These are phyloP conservation scores for Arabidopsis arenosa DNA, from an alignment of 345 rosid genomes.

Conservation along the genomic window DNA sequence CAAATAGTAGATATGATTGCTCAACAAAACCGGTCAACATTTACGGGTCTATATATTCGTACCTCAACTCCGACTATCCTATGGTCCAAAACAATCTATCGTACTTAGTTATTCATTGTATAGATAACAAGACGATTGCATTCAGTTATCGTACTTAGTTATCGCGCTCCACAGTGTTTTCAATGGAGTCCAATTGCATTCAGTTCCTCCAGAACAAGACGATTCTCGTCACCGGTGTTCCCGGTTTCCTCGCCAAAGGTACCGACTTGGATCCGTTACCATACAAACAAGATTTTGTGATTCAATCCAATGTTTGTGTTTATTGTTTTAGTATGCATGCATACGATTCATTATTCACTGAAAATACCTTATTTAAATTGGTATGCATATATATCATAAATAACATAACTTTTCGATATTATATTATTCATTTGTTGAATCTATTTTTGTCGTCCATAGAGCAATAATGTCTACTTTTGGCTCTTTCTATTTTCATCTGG, in stretches of 20 bases:
- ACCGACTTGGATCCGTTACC: neutral
- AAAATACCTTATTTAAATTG: neutral
- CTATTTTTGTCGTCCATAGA: neutral
- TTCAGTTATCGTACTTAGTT: too few species aligned
- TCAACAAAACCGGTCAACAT: conserved; percentile 26
- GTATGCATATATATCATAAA: neutral
- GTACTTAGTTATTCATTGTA: neutral
- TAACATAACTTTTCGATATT: neutral
- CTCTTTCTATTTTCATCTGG: neutral
- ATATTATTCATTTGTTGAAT: neutral
- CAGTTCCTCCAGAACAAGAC: conserved; percentile 37
- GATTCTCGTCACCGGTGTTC: conserved; percentile 40
- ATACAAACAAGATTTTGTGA: neutral
- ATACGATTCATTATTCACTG: neutral
- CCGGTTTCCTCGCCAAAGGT: conserved; percentile 48
- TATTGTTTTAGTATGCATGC: neutral
- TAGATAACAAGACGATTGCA: too few species aligned
- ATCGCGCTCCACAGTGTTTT: too few species aligned
- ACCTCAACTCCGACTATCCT: neutral
- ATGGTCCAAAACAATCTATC: neutral
- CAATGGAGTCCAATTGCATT: conserved; percentile 34
- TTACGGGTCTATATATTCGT: conserved; percentile 19
- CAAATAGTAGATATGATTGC: conserved; percentile 42
- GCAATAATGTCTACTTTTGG: neutral
- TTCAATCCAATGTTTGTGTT: neutral